These are phyloP conservation scores for Acmispon strigosus DNA, from an alignment of 306 rosid species.

Conservation along the genomic window DNA sequence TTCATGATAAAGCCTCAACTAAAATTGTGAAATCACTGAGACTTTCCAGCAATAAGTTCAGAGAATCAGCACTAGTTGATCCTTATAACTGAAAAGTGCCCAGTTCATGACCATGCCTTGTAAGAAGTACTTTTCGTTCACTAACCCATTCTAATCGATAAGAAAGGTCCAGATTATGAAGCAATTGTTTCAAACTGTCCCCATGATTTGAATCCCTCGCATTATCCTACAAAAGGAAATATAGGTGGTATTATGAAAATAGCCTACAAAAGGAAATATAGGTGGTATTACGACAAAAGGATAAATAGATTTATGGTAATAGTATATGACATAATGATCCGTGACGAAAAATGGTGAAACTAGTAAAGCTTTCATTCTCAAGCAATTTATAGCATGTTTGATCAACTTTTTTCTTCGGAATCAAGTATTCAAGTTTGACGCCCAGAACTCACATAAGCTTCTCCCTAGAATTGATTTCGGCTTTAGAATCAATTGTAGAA, in stretches of 20 bases:
- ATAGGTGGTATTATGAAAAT: too few relatives aligned
- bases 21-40: background rate
- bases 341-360: background rate
- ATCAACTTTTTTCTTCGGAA: too few relatives aligned
- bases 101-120: slow-evolving; percentile 64
- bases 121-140: slow-evolving; percentile 60
- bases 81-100: slow-evolving; percentile 47
- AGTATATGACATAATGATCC: background rate
- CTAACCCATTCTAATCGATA: slow-evolving; percentile 71
- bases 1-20: background rate
- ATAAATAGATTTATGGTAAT: slow-evolving; percentile 8
- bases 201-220: slow-evolving; percentile 47
- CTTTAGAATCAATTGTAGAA: too few relatives aligned
- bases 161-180: slow-evolving; percentile 82
- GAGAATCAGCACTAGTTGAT: background rate
- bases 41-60: slow-evolving; percentile 1
- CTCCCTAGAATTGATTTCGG: too few relatives aligned
- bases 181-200: slow-evolving; percentile 62
- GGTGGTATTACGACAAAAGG: slow-evolving; percentile 9
- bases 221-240: slow-evolving; percentile 36
- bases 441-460: too few relatives aligned
- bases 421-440: too few relatives aligned
- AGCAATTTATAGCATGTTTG: background rate
- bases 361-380: slow-evolving; percentile 19
- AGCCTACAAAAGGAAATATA: slow-evolving; percentile 30